Conservation (phyloP, 768 basidiomycete genomes). For the Trametes cinnabarina region DNA sequence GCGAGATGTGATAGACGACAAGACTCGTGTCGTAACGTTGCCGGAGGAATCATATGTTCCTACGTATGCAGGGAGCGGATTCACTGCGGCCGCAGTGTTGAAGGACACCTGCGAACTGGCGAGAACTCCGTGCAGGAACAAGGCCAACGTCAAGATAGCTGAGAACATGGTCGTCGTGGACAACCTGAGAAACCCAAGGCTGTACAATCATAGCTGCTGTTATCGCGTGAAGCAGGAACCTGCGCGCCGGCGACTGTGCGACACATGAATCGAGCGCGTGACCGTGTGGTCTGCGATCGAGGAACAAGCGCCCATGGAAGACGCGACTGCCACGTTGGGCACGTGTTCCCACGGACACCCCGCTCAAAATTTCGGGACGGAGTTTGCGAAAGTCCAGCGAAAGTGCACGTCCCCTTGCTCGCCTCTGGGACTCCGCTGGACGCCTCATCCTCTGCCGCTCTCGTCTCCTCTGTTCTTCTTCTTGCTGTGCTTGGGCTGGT, state of each 20-base stretch:
- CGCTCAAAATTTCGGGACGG: slow-evolving; percentile 22
- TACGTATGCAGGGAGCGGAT: background rate
- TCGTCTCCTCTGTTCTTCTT: background rate
- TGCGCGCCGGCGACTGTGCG: background rate
- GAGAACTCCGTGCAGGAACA: background rate
- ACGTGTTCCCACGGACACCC: slow-evolving; percentile 9
- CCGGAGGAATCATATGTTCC: background rate
- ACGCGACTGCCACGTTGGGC: background rate
- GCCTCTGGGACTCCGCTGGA: background rate
- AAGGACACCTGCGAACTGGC: slow-evolving; percentile 2
- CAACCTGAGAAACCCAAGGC: background rate
- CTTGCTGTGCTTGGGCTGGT: background rate
- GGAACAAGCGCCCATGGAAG: background rate
- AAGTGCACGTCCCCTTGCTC: slow-evolving; percentile 5
- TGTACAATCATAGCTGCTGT: background rate
- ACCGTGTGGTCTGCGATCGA: background rate
- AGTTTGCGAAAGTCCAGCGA: slow-evolving; percentile 3
- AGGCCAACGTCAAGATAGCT: background rate
- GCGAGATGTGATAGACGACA: slow-evolving; percentile 29
- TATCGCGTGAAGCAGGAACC: background rate
- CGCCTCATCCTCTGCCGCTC: background rate
- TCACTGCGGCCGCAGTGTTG: background rate
- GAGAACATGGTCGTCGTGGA: slow-evolving; percentile 9
- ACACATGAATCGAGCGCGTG: background rate
- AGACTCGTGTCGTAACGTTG: slow-evolving; percentile 14